Evolutionary conservation across 2,329 filamentous ascomycete genomes (phyloP), one percentile per base, ranked within the genome.

Genomic region (Neophaeococcomyces mojaviensis): DNA sequence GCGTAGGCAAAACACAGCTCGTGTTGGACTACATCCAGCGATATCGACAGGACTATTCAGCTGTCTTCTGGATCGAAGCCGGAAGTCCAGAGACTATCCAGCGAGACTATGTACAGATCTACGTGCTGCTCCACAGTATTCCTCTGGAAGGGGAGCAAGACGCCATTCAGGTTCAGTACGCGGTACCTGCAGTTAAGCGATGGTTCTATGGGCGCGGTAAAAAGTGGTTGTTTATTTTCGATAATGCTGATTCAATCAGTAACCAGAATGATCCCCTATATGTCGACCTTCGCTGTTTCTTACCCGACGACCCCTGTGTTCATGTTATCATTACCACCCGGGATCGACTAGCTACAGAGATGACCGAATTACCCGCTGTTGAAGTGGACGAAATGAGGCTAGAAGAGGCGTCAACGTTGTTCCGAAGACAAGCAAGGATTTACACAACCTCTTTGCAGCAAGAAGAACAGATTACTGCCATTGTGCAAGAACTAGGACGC

Each of bases 41-140:
- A 57, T 39, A 59, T 3, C 46, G 32, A 1, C 34, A 55, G 8
- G 39, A 26, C 9, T 39, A 31, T 9, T 53, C 53, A 2, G 56
- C 61, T 0, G 44, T 66, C 0, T 65, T 63, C 39, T 66, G 62
- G 63, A 55, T 66, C 13, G 58, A 64, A 38, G 63, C 59, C 0
- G 62, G 58, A 49, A 65, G 48, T 45, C 31, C 47, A 0, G 55
- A 61, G 10, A 59, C 57, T 2, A 63, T 65, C 39, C 55, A 53
- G 2, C 47, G 61, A 46, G 44, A 19, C 18, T 35, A 6, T 19
- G n/a, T 19, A n/a, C 56, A 4, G 65, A 39, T 32, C 5, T 30
- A 19, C 15, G 40, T 20, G 18, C 49, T n/a, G 43, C 43, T 24
- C 15, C 22, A 44, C 24, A 28, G 10, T 28, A 28, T 28, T 22